phyloP scores from a whole-genome alignment of 2,329 filamentous ascomycete genomes.

The Claviceps maximensis region DNA sequence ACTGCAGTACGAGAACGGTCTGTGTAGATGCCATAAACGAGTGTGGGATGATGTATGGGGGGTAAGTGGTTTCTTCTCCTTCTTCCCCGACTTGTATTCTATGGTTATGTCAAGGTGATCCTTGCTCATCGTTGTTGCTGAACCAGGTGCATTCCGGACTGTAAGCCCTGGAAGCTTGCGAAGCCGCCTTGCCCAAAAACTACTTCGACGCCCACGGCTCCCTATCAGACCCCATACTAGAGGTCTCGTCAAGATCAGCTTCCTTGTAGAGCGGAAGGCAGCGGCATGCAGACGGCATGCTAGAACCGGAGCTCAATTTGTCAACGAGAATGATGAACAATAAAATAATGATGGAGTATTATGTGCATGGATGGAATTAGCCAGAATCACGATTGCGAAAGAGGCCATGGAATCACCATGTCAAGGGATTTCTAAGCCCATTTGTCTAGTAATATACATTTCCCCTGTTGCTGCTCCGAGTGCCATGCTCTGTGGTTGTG shows the following conservation, averaged over 20 bases:
- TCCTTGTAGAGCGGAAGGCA: neutral
- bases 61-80: slow-evolving; percentile 7
- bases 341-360: too few relatives aligned
- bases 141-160: slow-evolving; percentile 13
- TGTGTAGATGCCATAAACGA: slow-evolving; percentile 14
- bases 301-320: neutral
- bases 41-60: slow-evolving; percentile 14
- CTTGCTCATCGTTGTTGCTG: neutral
- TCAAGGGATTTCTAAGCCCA: neutral
- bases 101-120: neutral
- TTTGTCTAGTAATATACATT: slow-evolving; percentile 24
- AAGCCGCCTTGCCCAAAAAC: slow-evolving; percentile 9
- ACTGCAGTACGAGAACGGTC: slow-evolving; percentile 14
- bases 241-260: neutral
- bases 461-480: slow-evolving; percentile 16
- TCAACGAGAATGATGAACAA: neutral
- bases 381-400: neutral
- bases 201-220: neutral
- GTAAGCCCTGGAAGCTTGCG: slow-evolving; percentile 9
- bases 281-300: too few relatives aligned
- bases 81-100: neutral
- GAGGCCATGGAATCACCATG: neutral
- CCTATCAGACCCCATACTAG: neutral
- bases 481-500: slow-evolving; percentile 25
- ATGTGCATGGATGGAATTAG: too few relatives aligned